A percentile compares a stretch with the other conserved stretches of the same genome.
Evolutionary conservation across 225 moss, liverwort and hornwort genomes (phyloP).

Genomic region (Pseudisothecium myosuroides): DNA sequence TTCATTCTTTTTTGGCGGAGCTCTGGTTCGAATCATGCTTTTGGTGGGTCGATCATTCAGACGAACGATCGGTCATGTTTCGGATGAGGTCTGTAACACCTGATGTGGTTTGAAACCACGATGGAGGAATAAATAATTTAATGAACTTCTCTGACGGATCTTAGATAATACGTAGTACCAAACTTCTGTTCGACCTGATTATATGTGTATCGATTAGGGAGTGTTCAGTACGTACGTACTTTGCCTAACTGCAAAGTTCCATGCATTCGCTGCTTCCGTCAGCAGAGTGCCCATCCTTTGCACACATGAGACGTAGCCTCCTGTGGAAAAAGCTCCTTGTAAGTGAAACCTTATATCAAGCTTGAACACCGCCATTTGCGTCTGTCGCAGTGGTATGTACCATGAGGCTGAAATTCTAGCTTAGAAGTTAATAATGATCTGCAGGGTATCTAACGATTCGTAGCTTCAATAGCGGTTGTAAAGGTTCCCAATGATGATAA

Average conservation of each 20-base stretch:
- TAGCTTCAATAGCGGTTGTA: too few relatives aligned
- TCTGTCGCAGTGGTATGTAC: not conserved
- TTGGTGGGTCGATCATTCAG: not conserved
- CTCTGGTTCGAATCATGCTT: not conserved
- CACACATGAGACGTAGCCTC: not conserved
- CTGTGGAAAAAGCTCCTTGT: not conserved
- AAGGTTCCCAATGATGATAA: not conserved
- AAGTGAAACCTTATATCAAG: not conserved
- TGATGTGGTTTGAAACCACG: not conserved
- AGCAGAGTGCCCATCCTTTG: slow-evolving; percentile 23
- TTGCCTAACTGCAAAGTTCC: not conserved
- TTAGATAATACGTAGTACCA: fast-evolving
- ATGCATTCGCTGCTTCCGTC: slow-evolving; percentile 10
- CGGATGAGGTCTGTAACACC: not conserved
- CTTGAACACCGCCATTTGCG: not conserved
- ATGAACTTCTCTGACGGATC: not conserved
- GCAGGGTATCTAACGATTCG: too few relatives aligned
- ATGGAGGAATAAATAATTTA: not conserved
- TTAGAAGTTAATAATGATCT: not conserved
- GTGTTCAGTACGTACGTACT: too few relatives aligned
- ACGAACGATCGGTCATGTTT: not conserved
- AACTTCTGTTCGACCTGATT: too few relatives aligned
- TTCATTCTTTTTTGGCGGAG: not conserved
- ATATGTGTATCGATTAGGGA: not conserved
- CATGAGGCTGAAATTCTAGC: not conserved